Percentiles rank a stretch among this genome's conserved stretches.
phyloP scores from a whole-genome alignment of 345 rosid species.

The Eucalyptus pauciflora region DNA sequence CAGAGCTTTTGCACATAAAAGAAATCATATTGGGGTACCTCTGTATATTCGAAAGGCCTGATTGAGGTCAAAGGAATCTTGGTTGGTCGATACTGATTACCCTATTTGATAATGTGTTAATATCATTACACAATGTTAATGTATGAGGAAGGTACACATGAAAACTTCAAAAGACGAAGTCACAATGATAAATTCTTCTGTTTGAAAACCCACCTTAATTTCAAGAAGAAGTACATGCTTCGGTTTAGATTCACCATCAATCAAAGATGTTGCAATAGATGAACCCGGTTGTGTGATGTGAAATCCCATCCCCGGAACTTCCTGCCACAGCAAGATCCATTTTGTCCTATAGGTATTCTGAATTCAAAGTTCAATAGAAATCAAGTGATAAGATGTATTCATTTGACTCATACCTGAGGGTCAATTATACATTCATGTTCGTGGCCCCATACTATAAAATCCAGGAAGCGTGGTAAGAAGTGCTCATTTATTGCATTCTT shows the following conservation, averaged over 20 bases:
- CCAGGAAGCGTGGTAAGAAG: slow-evolving; percentile 89
- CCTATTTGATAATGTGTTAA: slow-evolving; percentile 26
- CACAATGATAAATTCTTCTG: not conserved
- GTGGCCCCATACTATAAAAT: slow-evolving; percentile 97
- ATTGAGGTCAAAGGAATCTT: slow-evolving; percentile 94
- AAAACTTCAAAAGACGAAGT: not conserved
- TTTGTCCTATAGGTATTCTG: not conserved
- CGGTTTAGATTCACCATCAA: slow-evolving; percentile 98
- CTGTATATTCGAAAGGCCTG: slow-evolving; percentile 88
- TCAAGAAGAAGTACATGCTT: slow-evolving; percentile 96
- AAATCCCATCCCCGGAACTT: slow-evolving; percentile 97
- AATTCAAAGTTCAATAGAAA: not conserved
- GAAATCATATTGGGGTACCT: slow-evolving; percentile 32
- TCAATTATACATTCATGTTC: slow-evolving; percentile 96
- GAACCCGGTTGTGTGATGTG: slow-evolving; percentile 99
- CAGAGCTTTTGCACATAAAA: not conserved
- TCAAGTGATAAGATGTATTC: not conserved
- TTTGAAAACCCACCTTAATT: slow-evolving; percentile 54
- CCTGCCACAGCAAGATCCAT: slow-evolving; percentile 46
- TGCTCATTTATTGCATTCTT: slow-evolving; percentile 98
- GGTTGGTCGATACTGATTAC: slow-evolving; percentile 95
- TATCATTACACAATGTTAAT: not conserved
- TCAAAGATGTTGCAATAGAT: slow-evolving; percentile 95
- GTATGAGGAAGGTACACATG: not conserved
- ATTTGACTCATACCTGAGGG: slow-evolving; percentile 55